Evolutionary conservation across 768 basidiomycete genomes (phyloP).

Genomic region (Mycena leptocephala): DNA sequence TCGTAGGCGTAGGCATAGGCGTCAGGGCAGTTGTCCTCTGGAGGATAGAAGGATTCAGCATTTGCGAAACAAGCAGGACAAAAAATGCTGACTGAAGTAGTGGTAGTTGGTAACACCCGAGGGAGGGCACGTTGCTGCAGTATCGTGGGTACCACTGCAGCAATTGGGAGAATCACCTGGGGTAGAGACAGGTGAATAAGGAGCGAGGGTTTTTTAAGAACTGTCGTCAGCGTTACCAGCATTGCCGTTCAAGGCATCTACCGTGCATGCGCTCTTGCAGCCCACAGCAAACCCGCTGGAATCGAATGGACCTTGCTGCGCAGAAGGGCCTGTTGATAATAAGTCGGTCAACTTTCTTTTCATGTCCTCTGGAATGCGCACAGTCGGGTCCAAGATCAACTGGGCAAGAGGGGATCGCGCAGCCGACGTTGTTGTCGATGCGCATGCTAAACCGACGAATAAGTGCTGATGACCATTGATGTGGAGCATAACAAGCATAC

Average conservation of each 20-base stretch:
- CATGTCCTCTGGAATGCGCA: not conserved
- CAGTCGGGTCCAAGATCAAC: not conserved
- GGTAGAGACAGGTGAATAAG: not conserved
- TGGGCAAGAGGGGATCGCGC: not conserved
- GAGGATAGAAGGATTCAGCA: too few species aligned
- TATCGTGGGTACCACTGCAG: conserved; percentile 2
- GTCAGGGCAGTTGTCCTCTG: not conserved
- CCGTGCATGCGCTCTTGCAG: too few species aligned
- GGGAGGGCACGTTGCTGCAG: not conserved
- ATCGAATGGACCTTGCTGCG: not conserved
- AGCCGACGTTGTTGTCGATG: conserved; percentile 12
- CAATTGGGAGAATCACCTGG: conserved; percentile 2
- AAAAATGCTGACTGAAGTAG: too few species aligned
- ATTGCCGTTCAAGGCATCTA: not conserved
- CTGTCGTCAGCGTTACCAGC: too few species aligned
- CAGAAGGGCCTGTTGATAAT: not conserved
- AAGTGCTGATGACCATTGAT: too few species aligned
- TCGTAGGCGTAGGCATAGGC: not conserved
- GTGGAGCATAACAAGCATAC: too few species aligned
- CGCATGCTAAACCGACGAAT: too few species aligned
- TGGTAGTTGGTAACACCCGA: not conserved
- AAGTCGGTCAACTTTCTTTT: not conserved
- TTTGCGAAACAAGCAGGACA: too few species aligned
- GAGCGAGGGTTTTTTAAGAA: not conserved
- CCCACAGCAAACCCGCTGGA: not conserved